Evolutionary conservation across 257 asterid species (phyloP).

Genomic region (Cynanchum wilfordii): DNA sequence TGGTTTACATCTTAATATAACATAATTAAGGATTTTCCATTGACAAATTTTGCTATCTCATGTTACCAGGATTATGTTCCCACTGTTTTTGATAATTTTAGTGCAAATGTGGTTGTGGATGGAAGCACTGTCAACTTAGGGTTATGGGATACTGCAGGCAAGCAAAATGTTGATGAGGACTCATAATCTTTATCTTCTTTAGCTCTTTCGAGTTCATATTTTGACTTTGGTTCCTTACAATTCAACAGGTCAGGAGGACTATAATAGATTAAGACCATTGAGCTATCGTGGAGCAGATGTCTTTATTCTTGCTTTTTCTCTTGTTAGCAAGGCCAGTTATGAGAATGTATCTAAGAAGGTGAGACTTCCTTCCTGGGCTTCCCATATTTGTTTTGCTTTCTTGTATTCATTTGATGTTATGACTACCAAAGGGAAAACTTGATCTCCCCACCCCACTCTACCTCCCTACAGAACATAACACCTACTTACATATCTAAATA

Average conservation of each 20-base stretch:
- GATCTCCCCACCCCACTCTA: too few relatives aligned
- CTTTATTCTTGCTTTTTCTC: constrained; percentile 85
- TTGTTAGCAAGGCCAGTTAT: constrained; percentile 85
- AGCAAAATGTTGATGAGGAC: constrained; percentile 6
- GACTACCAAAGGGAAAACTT: background rate
- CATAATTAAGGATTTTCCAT: too few relatives aligned
- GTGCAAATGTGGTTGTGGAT: constrained; percentile 79
- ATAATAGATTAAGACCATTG: constrained; percentile 71
- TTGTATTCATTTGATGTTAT: background rate
- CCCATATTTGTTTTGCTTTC: background rate
- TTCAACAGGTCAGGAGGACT: constrained; percentile 73
- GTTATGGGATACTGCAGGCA: constrained; percentile 85
- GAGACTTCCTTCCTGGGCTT: constrained; percentile 4
- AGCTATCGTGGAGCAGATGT: constrained; percentile 97
- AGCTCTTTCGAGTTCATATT: constrained; percentile 13
- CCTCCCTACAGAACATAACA: background rate
- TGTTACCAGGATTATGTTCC: constrained; percentile 68
- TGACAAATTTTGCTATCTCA: background rate
- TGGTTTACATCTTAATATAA: background rate
- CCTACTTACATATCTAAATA: background rate
- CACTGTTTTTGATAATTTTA: constrained; percentile 79
- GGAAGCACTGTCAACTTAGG: constrained; percentile 77
- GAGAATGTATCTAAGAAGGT: constrained; percentile 80
- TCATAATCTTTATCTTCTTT: constrained; percentile 2
- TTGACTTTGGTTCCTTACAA: background rate